A percentile compares a stretch with the other conserved stretches of the same genome.
These are phyloP conservation scores for Ambrosia artemisiifolia DNA, from an alignment of 129 eudicot genomes.

Conservation along the genomic window DNA sequence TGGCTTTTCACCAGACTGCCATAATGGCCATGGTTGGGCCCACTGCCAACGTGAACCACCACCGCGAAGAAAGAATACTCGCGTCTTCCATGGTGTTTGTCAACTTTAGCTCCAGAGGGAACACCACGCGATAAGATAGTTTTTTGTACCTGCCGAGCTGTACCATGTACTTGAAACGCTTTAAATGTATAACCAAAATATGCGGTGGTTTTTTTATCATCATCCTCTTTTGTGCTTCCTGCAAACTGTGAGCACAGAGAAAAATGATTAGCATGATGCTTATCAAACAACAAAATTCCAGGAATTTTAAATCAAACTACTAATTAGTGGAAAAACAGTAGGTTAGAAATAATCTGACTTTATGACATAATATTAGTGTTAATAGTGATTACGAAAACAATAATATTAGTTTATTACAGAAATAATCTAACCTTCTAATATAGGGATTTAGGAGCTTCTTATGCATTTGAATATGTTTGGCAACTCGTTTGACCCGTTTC, in stretches of 20 bases:
- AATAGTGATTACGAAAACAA: not conserved
- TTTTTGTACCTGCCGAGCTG: constrained; percentile 76
- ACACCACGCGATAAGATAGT: constrained; percentile 77
- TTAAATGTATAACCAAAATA: constrained; percentile 74
- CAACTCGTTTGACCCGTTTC: not conserved
- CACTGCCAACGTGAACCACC: constrained; percentile 46
- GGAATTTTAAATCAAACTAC: not conserved
- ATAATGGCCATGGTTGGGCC: constrained; percentile 73
- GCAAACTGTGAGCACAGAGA: constrained; percentile 46
- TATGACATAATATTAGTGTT: not conserved
- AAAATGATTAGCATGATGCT: not conserved
- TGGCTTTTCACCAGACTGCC: constrained; percentile 86
- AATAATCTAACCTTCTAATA: not conserved
- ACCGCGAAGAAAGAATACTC: constrained; percentile 88
- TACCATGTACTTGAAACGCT: constrained; percentile 93
- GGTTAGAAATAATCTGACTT: not conserved
- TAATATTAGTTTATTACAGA: not conserved
- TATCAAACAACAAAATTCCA: not conserved
- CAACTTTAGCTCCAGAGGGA: constrained; percentile 81
- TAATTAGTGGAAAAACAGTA: not conserved
- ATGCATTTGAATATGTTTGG: not conserved
- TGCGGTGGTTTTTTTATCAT: constrained; percentile 85
- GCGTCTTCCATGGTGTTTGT: constrained; percentile 68
- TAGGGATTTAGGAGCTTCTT: not conserved
- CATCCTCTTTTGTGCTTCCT: constrained; percentile 95